Percentiles rank a stretch among this genome's conserved stretches.
phyloP scores from a whole-genome alignment of 2,329 filamentous ascomycete genomes.

The Aspergillus novoparasiticus region DNA sequence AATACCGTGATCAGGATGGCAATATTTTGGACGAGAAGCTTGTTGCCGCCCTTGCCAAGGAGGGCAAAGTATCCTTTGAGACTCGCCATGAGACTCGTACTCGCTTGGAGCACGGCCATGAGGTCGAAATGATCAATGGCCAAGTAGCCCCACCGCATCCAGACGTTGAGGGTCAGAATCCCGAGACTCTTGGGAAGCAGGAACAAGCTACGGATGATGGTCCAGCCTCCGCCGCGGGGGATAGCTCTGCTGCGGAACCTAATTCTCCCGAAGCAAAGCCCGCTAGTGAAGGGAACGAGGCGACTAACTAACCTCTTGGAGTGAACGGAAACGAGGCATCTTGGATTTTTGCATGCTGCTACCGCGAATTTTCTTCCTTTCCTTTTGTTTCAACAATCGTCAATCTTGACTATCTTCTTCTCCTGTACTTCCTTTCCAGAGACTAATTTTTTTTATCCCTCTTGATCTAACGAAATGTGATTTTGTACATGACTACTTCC shows the following conservation, averaged over 20 bases:
- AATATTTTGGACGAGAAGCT: constrained; percentile 83
- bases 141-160: constrained; percentile 56
- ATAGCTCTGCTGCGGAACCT: constrained; percentile 39
- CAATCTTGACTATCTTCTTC: constrained; percentile 9
- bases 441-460: constrained; percentile 15
- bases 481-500: constrained; percentile 16
- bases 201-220: constrained; percentile 38
- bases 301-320: constrained; percentile 37
- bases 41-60: constrained; percentile 68
- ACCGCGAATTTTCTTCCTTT: constrained; percentile 12
- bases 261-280: constrained; percentile 46
- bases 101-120: constrained; percentile 74
- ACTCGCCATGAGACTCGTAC: constrained; percentile 96
- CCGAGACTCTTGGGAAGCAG: constrained; percentile 54
- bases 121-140: constrained; percentile 56
- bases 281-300: constrained; percentile 51
- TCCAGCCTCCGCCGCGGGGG: constrained; percentile 44
- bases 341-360: constrained; percentile 11
- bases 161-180: constrained; percentile 60
- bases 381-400: constrained; percentile 7
- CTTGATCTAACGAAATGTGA: constrained; percentile 22
- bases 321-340: constrained; percentile 21
- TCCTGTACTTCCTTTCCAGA: constrained; percentile 20
- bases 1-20: constrained; percentile 93
- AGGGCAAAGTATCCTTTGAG: constrained; percentile 93